phyloP scores from a whole-genome alignment of 2,329 filamentous ascomycete species.

The Monosporascus sp. region DNA sequence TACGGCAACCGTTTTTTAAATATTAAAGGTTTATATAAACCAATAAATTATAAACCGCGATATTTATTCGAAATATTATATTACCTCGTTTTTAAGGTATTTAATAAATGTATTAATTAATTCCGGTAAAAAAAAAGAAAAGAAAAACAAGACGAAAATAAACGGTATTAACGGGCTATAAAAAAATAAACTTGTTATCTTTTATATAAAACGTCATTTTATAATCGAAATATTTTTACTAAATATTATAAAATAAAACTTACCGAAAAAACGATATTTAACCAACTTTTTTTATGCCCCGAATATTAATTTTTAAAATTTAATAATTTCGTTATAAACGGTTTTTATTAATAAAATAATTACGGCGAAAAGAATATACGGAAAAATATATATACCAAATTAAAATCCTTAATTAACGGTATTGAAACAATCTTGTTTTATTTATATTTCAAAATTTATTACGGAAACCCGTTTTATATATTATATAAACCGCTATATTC shows the following conservation, averaged over 20 bases:
- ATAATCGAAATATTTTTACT: neutral
- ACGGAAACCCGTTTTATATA: neutral
- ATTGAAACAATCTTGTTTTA: neutral
- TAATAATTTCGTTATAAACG: neutral
- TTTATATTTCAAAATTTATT: neutral
- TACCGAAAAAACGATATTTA: neutral
- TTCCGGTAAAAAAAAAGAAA: neutral
- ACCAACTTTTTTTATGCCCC: neutral
- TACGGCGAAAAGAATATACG: neutral
- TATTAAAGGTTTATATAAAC: neutral
- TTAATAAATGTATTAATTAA: neutral
- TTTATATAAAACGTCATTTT: neutral
- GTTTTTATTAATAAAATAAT: neutral
- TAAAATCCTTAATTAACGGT: neutral
- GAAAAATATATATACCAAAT: neutral
- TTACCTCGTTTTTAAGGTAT: neutral
- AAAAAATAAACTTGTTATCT: neutral
- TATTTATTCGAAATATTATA: neutral
- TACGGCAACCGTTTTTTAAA: neutral
- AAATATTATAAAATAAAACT: neutral
- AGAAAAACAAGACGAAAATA: neutral
- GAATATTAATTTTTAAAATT: neutral
- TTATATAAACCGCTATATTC: neutral
- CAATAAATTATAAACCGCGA: neutral
- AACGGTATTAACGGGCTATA: too few relatives aligned